These are phyloP conservation scores for Arthrinium phaeospermum DNA, from an alignment of 2,329 filamentous ascomycete genomes.

Conservation along the genomic window DNA sequence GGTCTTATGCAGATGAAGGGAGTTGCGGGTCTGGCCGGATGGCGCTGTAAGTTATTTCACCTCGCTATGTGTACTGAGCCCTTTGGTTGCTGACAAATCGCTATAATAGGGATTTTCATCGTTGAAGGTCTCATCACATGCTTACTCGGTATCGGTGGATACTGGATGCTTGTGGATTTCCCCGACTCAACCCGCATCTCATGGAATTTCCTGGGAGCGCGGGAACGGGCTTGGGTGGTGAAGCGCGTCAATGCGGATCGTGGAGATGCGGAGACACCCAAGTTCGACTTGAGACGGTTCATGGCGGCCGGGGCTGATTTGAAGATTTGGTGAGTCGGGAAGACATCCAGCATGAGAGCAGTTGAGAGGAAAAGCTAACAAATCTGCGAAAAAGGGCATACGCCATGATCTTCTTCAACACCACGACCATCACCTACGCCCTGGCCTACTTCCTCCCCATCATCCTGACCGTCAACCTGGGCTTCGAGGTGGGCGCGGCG, in stretches of 20 bases:
- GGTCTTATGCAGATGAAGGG: constrained; percentile 71
- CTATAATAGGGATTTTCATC: constrained; percentile 30
- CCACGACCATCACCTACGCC: constrained; percentile 75
- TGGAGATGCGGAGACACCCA: constrained; percentile 53
- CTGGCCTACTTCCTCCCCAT: constrained; percentile 82
- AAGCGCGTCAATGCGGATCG: constrained; percentile 51
- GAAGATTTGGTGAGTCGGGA: constrained; percentile 24
- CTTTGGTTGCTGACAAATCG: constrained; percentile 41
- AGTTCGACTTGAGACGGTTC: constrained; percentile 46
- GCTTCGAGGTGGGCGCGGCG: constrained; percentile 65
- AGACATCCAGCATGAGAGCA: fast-evolving
- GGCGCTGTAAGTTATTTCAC: constrained; percentile 68
- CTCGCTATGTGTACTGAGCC: constrained; percentile 33
- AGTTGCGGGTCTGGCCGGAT: constrained; percentile 58
- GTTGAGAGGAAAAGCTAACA: constrained; percentile 44
- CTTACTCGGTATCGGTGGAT: constrained; percentile 44
- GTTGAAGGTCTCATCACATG: constrained; percentile 61
- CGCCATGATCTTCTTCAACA: constrained; percentile 65
- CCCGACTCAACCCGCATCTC: constrained; percentile 48
- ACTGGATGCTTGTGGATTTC: constrained; percentile 56
- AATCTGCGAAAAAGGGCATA: constrained; percentile 56
- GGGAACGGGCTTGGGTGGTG: constrained; percentile 45
- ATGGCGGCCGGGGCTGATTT: constrained; percentile 37
- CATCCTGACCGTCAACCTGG: constrained; percentile 68
- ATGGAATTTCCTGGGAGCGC: constrained; percentile 47